A percentile compares a stretch with the other conserved stretches of the same genome.
Evolutionary conservation across 2,329 filamentous ascomycete genomes (phyloP).

Genomic region (Verticillium nonalfalfae): DNA sequence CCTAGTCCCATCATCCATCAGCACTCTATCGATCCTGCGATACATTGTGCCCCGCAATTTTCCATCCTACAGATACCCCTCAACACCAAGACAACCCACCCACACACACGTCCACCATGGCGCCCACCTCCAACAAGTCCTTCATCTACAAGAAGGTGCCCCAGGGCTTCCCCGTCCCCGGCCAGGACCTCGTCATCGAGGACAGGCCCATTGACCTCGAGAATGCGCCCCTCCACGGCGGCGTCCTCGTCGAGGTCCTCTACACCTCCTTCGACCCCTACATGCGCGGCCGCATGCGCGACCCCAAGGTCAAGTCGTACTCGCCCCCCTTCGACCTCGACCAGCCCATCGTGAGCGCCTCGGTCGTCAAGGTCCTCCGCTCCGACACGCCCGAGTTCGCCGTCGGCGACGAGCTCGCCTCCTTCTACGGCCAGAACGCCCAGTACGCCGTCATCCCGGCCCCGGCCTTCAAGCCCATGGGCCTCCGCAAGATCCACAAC

Average conservation of each 20-base stretch:
- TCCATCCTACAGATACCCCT: background rate
- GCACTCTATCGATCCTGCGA: background rate
- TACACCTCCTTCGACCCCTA: slow-evolving; percentile 81
- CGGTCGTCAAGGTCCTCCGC: slow-evolving; percentile 64
- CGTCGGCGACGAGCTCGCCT: slow-evolving; percentile 36
- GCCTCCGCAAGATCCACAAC: slow-evolving; percentile 48
- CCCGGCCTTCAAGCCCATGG: slow-evolving; percentile 2
- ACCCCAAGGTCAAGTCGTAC: slow-evolving; percentile 60
- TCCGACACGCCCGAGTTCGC: slow-evolving; percentile 52
- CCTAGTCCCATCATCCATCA: background rate
- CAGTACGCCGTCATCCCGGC: slow-evolving; percentile 48
- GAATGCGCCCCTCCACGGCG: slow-evolving; percentile 53
- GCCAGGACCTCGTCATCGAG: slow-evolving; percentile 65
- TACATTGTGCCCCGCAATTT: background rate
- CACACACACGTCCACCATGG: slow-evolving; percentile 18
- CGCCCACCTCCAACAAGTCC: slow-evolving; percentile 60
- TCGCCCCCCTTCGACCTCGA: slow-evolving; percentile 53
- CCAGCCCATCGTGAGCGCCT: slow-evolving; percentile 57
- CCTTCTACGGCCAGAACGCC: slow-evolving; percentile 48
- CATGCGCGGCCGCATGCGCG: slow-evolving; percentile 73
- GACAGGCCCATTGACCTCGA: slow-evolving; percentile 60
- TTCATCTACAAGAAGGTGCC: slow-evolving; percentile 69
- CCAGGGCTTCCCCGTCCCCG: slow-evolving; percentile 58
- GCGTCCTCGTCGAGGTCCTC: slow-evolving; percentile 63
- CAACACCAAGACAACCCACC: background rate